Percentiles rank a stretch among this genome's conserved stretches.
phyloP scores from a whole-genome alignment of 2,329 filamentous ascomycete species.

The Lecanicillium sp. region DNA sequence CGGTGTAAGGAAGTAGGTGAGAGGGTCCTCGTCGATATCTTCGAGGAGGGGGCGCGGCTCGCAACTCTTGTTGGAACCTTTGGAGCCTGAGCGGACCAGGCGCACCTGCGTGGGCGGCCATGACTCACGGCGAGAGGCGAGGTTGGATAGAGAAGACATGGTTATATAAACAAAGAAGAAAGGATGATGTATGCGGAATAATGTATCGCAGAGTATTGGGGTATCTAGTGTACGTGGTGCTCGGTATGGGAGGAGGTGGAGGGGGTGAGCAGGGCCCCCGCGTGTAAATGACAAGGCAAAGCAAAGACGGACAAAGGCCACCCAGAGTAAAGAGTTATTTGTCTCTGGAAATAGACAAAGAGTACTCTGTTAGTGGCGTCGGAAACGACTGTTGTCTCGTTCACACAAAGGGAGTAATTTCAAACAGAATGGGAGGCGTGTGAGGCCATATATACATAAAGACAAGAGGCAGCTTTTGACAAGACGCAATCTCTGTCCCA shows the following conservation, averaged over 20 bases:
- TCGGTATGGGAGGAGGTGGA: not conserved
- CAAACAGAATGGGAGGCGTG: not conserved
- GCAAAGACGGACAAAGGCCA: not conserved
- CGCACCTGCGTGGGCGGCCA: slow-evolving; percentile 49
- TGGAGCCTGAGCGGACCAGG: slow-evolving; percentile 36
- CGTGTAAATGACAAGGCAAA: no score
- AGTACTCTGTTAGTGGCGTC: not conserved
- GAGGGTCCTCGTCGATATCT: slow-evolving; percentile 46
- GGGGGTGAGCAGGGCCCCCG: no score
- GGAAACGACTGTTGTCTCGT: slow-evolving; percentile 2
- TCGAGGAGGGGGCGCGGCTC: slow-evolving; percentile 39
- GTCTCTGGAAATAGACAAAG: not conserved
- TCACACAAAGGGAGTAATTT: not conserved
- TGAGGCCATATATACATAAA: slow-evolving; percentile 2
- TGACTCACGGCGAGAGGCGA: slow-evolving; percentile 37
- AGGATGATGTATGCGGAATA: not conserved
- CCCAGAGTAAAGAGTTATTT: no score
- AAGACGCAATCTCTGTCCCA: no score
- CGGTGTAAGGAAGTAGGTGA: slow-evolving; percentile 52
- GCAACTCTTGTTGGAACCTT: slow-evolving; percentile 29
- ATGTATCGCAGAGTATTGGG: not conserved
- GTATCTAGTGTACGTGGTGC: not conserved
- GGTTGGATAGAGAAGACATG: slow-evolving; percentile 31
- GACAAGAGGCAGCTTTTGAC: no score
- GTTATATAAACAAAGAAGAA: not conserved